A percentile compares a stretch with the other conserved stretches of the same genome.
These are phyloP conservation scores for Dictyostelium purpureum DNA, from an alignment of 78 protist genomes.

Conservation along the genomic window DNA sequence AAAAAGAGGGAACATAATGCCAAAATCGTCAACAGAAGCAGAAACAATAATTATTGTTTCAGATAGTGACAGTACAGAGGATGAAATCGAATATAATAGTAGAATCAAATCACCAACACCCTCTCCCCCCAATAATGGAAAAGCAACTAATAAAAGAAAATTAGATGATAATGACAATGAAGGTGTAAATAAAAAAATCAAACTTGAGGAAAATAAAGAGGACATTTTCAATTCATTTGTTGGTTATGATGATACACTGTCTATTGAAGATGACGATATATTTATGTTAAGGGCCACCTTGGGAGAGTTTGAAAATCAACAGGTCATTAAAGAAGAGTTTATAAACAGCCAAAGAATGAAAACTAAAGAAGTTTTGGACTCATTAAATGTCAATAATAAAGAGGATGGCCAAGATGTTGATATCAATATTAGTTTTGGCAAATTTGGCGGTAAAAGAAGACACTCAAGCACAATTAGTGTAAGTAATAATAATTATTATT, in stretches of 20 bases:
- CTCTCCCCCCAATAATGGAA: not conserved
- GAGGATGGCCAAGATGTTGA: not conserved
- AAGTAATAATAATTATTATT: not conserved
- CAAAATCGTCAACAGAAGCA: not conserved
- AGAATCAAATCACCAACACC: not conserved
- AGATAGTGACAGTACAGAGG: not conserved
- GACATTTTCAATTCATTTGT: slow-evolving; percentile 15
- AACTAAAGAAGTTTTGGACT: not conserved
- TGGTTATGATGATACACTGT: slow-evolving; percentile 37
- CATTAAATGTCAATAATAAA: not conserved
- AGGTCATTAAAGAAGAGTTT: slow-evolving; percentile 1
- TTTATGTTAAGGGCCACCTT: slow-evolving; percentile 46
- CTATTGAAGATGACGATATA: slow-evolving; percentile 40
- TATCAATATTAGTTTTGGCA: not conserved
- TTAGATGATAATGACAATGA: no score
- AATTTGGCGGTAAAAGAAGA: not conserved
- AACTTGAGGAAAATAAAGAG: not conserved
- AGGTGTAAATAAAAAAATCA: no score
- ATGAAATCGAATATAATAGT: not conserved
- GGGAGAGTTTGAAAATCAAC: slow-evolving; percentile 43
- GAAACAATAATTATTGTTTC: no score
- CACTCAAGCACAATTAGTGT: not conserved
- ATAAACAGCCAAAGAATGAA: not conserved
- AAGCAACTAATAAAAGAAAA: not conserved
- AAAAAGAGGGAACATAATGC: not conserved